Evolutionary conservation across 495 filamentous ascomycete species (phyloP), one percentile per base, ranked within the genome.

Genomic region (Haplographium delicatum): DNA sequence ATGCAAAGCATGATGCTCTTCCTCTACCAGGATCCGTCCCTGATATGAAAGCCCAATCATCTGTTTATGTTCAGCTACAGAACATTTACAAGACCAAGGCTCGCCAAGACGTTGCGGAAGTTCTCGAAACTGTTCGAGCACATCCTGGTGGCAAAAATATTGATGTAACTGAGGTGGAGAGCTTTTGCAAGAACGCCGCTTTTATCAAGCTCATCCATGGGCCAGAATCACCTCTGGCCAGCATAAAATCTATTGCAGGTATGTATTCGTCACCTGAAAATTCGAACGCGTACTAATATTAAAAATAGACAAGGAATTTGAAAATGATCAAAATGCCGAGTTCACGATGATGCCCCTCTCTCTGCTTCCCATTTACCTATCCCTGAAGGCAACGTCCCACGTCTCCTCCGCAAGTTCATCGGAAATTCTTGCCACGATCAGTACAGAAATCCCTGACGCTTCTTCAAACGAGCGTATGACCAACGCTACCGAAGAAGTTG

Each of bases 41-140:
- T 5, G 93, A 99, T 68, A 99, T 99, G 93, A 99, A 99, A 70
- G 89, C 93, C 25, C 80, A 91, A 65, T 95, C 89, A 16, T 82
- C 78, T 40, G 89, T 95, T 55, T 99, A 99, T 69, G 82, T 97
- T 53, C 74, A 82, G 53, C 75, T 99, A 22, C 93, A 97, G 68
- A 95, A 86, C 57, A 81, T 96, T 59, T 98, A 97, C 80, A 96
- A 95, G 67, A 62, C 74, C 20, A 96, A 96, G 63, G 88, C 94
- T 25, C 83, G 85, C 23, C 69, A 77, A 51, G 94, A 99, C 58
- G 69, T 83, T 33, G 77, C 82, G 43, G 85, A 95, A 64, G 87
- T 99, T 2, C 71, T 85, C 9, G 65, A 72, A 13, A 82, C 69
- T n/a, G 85, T 91, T 4, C 81, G 82, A 50, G 63, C 66, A 24